Conservation (phyloP, 2,329 filamentous ascomycete genomes). For the Aureobasidium sp. region DNA sequence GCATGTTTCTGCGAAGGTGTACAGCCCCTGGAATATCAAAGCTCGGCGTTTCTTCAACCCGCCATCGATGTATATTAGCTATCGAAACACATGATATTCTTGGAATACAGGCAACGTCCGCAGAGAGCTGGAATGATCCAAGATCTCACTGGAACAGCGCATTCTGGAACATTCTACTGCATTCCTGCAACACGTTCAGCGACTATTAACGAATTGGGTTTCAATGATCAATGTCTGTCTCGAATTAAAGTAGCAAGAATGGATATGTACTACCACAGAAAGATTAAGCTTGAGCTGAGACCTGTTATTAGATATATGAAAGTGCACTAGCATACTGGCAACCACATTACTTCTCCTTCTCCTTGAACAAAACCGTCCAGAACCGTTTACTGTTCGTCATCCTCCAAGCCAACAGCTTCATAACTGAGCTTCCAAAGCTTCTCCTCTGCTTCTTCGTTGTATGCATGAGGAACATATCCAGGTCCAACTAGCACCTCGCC, state of each 20-base stretch:
- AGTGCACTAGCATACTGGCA: too few relatives aligned
- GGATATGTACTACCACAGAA: too few relatives aligned
- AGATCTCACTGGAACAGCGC: not conserved
- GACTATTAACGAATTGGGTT: too few relatives aligned
- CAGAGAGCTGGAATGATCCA: not conserved
- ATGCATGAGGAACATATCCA: slow-evolving; percentile 1
- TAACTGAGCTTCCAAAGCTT: slow-evolving; percentile 32
- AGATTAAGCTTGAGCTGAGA: too few relatives aligned
- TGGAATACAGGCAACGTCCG: not conserved
- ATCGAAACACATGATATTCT: not conserved
- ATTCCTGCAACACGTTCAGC: too few relatives aligned
- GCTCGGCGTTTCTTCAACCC: not conserved
- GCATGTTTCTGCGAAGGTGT: not conserved
- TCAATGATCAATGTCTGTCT: too few relatives aligned
- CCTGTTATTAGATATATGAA: too few relatives aligned
- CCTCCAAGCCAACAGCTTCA: slow-evolving; percentile 30
- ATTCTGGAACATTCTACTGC: too few relatives aligned
- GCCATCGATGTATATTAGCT: not conserved
- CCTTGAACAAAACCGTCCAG: too few relatives aligned
- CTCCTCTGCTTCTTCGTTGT: not conserved
- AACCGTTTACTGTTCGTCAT: too few relatives aligned
- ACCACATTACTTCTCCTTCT: too few relatives aligned
- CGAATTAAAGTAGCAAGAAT: too few relatives aligned
- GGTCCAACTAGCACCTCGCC: slow-evolving; percentile 23
- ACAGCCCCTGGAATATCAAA: not conserved